Evolutionary conservation across 345 rosid species (phyloP).

Genomic region (Populus ilicifolia): DNA sequence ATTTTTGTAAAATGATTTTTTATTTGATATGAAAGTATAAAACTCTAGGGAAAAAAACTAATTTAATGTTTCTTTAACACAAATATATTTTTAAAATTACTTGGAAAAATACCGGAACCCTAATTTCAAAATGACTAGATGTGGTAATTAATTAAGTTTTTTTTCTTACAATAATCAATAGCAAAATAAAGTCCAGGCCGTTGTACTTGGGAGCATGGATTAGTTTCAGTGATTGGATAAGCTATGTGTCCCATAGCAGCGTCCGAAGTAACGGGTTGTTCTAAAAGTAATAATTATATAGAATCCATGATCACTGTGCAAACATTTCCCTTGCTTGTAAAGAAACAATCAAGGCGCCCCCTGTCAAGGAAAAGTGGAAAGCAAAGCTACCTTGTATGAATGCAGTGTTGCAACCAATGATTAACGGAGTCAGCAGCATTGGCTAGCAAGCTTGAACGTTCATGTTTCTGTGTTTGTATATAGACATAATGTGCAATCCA

Average conservation of each 20-base stretch:
- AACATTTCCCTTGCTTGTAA: background rate
- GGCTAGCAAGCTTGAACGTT: background rate
- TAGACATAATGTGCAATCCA: background rate
- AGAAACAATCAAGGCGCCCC: background rate
- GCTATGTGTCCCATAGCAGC: background rate
- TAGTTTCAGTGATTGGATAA: background rate
- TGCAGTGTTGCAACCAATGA: too few relatives aligned
- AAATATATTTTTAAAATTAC: too few relatives aligned
- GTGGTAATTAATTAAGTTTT: too few relatives aligned
- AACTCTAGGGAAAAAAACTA: too few relatives aligned
- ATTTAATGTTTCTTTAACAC: too few relatives aligned
- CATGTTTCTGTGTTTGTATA: background rate
- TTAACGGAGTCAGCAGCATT: background rate
- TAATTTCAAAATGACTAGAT: too few relatives aligned
- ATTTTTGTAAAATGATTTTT: too few relatives aligned
- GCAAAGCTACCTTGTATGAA: background rate
- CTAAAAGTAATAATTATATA: background rate
- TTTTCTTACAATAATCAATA: background rate
- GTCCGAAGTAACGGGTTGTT: background rate
- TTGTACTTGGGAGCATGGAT: background rate
- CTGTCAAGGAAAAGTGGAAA: background rate
- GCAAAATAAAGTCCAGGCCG: background rate
- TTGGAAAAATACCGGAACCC: too few relatives aligned
- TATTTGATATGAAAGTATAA: too few relatives aligned
- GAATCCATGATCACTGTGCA: background rate